Conservation (phyloP, 2,329 filamentous ascomycete genomes). For the Epichloe glyceriae region DNA sequence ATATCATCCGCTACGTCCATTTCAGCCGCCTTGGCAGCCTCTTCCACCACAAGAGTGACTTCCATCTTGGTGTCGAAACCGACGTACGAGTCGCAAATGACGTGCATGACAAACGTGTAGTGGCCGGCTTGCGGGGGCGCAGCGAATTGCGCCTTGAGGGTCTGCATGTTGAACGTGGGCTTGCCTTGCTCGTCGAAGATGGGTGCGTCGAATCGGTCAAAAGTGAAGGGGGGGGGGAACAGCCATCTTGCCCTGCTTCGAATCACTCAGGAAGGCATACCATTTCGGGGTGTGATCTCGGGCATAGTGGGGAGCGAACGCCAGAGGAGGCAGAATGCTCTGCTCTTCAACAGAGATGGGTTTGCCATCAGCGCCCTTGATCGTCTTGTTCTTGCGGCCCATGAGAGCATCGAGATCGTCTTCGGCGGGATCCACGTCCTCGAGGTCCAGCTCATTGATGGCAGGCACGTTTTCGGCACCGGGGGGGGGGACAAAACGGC, state of each 20-base stretch:
- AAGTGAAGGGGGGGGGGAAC: constrained; percentile 92
- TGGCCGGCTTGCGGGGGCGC: constrained; percentile 84
- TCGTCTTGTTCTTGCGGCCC: constrained; percentile 58
- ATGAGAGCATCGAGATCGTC: constrained; percentile 79
- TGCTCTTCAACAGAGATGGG: constrained; percentile 44
- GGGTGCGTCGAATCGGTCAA: constrained; percentile 81
- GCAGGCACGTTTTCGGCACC: constrained; percentile 63
- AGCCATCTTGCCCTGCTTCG: constrained; percentile 88
- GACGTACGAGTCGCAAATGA: constrained; percentile 89
- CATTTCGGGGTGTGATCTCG: constrained; percentile 82
- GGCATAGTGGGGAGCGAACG: constrained; percentile 79
- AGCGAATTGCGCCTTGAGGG: constrained; percentile 92
- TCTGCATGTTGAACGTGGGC: constrained; percentile 91
- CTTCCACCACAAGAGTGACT: constrained; percentile 78
- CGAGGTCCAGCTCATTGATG: constrained; percentile 65
- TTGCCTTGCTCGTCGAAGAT: constrained; percentile 68
- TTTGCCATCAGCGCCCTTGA: constrained; percentile 49
- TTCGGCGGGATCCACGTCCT: constrained; percentile 86
- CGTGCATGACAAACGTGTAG: constrained; percentile 89
- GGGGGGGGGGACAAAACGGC: constrained; percentile 82
- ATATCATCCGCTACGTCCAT: constrained; percentile 87
- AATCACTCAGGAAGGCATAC: constrained; percentile 90
- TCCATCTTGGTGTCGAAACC: constrained; percentile 90
- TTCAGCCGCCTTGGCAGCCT: constrained; percentile 70
- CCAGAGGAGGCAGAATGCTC: constrained; percentile 67